Evolutionary conservation across 305 asterid species (phyloP).

Genomic region (Fraxinus angustifolia): DNA sequence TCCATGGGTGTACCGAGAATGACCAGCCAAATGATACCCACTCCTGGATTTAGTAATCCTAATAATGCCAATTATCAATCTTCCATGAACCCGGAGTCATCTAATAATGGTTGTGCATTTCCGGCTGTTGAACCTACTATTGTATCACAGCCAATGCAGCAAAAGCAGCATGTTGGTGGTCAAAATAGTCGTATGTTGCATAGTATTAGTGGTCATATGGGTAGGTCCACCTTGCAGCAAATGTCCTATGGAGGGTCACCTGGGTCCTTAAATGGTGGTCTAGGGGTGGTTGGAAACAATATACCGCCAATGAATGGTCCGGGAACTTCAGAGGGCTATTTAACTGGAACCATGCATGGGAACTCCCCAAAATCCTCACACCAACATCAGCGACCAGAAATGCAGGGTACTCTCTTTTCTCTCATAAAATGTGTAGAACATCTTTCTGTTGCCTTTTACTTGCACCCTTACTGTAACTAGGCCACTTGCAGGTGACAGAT

Average conservation of each 20-base stretch:
- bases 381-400: slow-evolving; percentile 53
- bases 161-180: slow-evolving; percentile 45
- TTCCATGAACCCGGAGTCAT: slow-evolving; percentile 56
- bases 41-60: slow-evolving; percentile 80
- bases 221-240: slow-evolving; percentile 45
- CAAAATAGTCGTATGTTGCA: slow-evolving; percentile 48
- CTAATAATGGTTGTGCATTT: slow-evolving; percentile 54
- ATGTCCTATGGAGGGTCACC: slow-evolving; percentile 37
- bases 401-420: slow-evolving; percentile 52
- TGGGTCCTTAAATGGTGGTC: slow-evolving; percentile 40
- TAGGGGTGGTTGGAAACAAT: slow-evolving; percentile 44
- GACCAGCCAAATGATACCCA: slow-evolving; percentile 94
- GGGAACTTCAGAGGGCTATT: slow-evolving; percentile 52
- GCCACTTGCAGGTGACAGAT: slow-evolving; percentile 68
- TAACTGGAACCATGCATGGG: slow-evolving; percentile 47
- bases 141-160: slow-evolving; percentile 43
- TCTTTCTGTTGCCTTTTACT: slow-evolving; percentile 17
- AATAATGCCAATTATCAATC: slow-evolving; percentile 49
- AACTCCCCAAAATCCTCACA: slow-evolving; percentile 58
- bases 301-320: slow-evolving; percentile 37
- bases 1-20: slow-evolving; percentile 72
- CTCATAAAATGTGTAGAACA: not conserved
- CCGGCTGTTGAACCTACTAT: slow-evolving; percentile 49
- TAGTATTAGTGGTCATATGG: slow-evolving; percentile 46
- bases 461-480: slow-evolving; percentile 20